These are phyloP conservation scores for Marvania coccoides DNA, from an alignment of 139 green algal species.

Conservation along the genomic window DNA sequence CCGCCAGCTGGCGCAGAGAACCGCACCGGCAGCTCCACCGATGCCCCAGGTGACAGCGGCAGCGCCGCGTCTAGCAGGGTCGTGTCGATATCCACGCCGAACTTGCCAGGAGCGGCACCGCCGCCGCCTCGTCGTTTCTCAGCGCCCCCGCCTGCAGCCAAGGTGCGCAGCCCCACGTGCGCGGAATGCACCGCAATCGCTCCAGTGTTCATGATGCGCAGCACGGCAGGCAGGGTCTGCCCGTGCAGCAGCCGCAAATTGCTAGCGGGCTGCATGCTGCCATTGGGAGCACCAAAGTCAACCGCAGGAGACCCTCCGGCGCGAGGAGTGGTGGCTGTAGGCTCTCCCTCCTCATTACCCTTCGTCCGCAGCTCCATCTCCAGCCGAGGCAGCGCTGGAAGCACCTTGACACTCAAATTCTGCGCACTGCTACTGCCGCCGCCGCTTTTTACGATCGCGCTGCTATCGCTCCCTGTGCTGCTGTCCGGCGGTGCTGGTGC, in stretches of 20 bases:
- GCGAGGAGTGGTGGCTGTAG: background rate
- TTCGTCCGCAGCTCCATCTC: no score
- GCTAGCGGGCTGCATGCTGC: no score
- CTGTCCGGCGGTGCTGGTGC: background rate
- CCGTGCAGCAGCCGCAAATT: background rate
- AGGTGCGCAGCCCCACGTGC: background rate
- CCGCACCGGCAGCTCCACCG: background rate
- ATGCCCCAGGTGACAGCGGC: constrained; percentile 13
- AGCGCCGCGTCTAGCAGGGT: constrained; percentile 1
- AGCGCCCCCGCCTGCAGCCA: background rate
- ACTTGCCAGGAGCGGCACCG: background rate
- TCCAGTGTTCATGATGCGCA: background rate
- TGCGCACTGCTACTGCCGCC: no score
- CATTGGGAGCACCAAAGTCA: no score
- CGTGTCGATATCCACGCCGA: constrained; percentile 3
- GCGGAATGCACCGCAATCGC: background rate
- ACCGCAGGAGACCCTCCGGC: no score
- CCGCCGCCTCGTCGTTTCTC: background rate
- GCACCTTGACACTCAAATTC: background rate
- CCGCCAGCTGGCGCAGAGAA: background rate
- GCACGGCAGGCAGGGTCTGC: background rate
- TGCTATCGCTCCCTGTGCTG: background rate
- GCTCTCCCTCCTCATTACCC: background rate
- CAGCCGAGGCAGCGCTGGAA: no score
- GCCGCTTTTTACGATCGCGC: no score